Base-by-base conservation (phyloP, 2,329 filamentous ascomycete species). In the Ophiobolus disseminans region DNA sequence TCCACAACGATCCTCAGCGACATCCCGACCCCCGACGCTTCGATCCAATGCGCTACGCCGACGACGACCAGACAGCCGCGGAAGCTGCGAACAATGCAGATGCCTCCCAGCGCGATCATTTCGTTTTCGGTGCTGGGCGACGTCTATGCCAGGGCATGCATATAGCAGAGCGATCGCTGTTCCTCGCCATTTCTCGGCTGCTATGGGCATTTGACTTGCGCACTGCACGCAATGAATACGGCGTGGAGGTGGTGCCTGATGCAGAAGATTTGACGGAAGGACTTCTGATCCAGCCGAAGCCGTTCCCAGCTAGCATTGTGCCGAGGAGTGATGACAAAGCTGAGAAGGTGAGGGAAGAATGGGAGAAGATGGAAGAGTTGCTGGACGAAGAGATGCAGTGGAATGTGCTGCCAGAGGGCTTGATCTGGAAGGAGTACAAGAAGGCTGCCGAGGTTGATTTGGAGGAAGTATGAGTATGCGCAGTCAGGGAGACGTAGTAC, bases 11-110 rank as follows among this genome's bases (percentile, higher is more conserved):
- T 50, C 68, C 73, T 2, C 55, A 66, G 1, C 70, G 76, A 2
- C 70, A 76, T 53, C 55, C 71, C 0, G 63, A 79, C 16, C 79
- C 79, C 0, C 58, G 70, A 2, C 53, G 40, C 2, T 82, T 81
- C 53, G 58, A 79, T 40, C 78, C 79, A 0, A 69, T 68, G 2
- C 69, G 77, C 2, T 79, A 59, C 43, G n/a, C 36, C 3, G 17
- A 58, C 13, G 61, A 68, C 28, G 10, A n/a, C 1, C 64, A 66
- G 23, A 61, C 63, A 2, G 58, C 69, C 4, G 69, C 63, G 9
- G 70, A 73, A 35, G 65, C 55, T 32, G 69, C 64, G 13, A 65
- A 37, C 0, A 70, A 76, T 17, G 51, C 73, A 0, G 56, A 66
- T 26, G 22, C 55, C 0, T 37, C 53, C 0, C 50, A 61, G 16